A percentile compares a stretch with the other conserved stretches of the same genome.
These are phyloP conservation scores for Neostapfia colusana DNA, from an alignment of 176 grass and related monocot species.

Conservation along the genomic window DNA sequence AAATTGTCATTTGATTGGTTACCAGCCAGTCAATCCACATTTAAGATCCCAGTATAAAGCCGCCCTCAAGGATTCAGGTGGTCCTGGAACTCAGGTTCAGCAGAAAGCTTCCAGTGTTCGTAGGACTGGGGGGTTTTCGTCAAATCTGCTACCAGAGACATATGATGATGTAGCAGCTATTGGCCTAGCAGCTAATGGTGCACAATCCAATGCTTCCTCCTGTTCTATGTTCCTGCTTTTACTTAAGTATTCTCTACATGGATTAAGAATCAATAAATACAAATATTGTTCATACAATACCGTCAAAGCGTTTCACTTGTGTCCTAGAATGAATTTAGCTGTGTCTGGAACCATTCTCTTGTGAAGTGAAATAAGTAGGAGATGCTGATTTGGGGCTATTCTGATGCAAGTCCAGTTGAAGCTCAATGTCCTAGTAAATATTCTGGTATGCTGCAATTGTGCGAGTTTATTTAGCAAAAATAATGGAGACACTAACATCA, in stretches of 20 bases:
- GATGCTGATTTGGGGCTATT: conserved; percentile 20
- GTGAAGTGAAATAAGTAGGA: neutral
- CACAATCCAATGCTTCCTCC: neutral
- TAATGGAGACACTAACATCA: neutral
- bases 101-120: conserved; percentile 27
- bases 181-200: conserved; percentile 42
- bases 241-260: conserved; percentile 1
- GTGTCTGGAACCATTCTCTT: neutral
- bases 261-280: conserved; percentile 10
- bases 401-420: neutral
- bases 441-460: neutral
- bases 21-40: conserved; percentile 50
- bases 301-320: neutral
- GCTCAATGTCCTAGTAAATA: conserved; percentile 17
- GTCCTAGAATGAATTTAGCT: neutral
- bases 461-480: neutral
- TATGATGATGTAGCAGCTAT: conserved; percentile 31
- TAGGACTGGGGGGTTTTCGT: conserved; percentile 29
- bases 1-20: conserved; percentile 76
- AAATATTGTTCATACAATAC: conserved; percentile 15
- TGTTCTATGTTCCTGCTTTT: conserved; percentile 12
- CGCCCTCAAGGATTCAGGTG: conserved; percentile 47
- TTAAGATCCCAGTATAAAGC: conserved; percentile 57
- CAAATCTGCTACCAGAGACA: conserved; percentile 52
- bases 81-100: conserved; percentile 29